These are phyloP conservation scores for Fusarium sp. DNA, from an alignment of 2,329 filamentous ascomycete genomes.

Conservation along the genomic window DNA sequence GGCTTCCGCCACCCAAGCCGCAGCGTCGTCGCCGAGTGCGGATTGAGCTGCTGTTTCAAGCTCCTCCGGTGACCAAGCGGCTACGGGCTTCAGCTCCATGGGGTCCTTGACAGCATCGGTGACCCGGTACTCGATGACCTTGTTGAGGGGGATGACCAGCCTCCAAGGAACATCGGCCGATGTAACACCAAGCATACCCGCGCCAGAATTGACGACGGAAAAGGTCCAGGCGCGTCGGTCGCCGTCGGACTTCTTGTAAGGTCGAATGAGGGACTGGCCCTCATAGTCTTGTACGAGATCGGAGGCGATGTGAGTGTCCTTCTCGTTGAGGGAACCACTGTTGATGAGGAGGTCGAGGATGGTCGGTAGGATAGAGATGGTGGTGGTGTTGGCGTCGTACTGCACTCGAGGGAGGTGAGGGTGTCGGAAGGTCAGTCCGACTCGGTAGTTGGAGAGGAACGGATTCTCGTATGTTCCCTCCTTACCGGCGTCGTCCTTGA, in stretches of 20 bases:
- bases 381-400: conserved; percentile 47
- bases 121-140: conserved; percentile 49
- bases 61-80: conserved; percentile 43
- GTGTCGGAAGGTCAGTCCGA: conserved; percentile 49
- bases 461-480: conserved; percentile 49
- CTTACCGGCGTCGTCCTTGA: conserved; percentile 47
- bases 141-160: conserved; percentile 48
- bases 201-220: conserved; percentile 50
- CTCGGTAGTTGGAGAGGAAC: conserved; percentile 47
- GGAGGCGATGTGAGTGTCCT: conserved; percentile 39
- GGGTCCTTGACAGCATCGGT: conserved; percentile 46
- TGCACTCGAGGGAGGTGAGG: conserved; percentile 48
- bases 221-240: conserved; percentile 50
- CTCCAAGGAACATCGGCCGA: conserved; percentile 47
- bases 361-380: conserved; percentile 49
- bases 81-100: conserved; percentile 42
- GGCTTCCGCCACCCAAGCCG: conserved; percentile 45
- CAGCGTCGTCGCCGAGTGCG: conserved; percentile 37
- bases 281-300: conserved; percentile 50
- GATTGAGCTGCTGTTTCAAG: conserved; percentile 36
- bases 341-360: conserved; percentile 50
- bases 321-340: conserved; percentile 46
- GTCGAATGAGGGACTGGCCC: conserved; percentile 50
- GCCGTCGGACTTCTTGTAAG: conserved; percentile 38
- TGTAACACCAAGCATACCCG: conserved; percentile 48